Evolutionary conservation across 495 filamentous ascomycete genomes (phyloP).

Genomic region (Penicillium paradoxum): DNA sequence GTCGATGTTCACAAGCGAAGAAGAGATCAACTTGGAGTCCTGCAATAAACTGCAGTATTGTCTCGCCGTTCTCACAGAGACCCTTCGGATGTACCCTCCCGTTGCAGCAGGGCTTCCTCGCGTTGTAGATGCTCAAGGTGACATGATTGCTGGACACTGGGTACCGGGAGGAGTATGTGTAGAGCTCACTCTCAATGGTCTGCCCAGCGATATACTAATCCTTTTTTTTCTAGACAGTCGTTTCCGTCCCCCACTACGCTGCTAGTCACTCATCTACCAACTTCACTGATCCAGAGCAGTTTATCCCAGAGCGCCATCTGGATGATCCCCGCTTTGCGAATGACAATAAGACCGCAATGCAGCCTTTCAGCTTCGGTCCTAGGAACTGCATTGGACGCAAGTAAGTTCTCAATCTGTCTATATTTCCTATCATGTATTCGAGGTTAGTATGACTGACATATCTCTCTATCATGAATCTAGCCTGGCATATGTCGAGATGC

Average conservation of each 20-base stretch:
- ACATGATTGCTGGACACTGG: constrained; percentile 42
- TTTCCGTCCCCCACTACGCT: constrained; percentile 44
- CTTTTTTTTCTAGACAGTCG: constrained; percentile 35
- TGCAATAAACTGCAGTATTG: constrained; percentile 49
- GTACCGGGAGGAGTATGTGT: constrained; percentile 31
- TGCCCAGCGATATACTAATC: background rate
- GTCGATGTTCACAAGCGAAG: constrained; percentile 39
- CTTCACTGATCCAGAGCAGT: constrained; percentile 43
- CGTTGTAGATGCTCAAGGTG: constrained; percentile 36
- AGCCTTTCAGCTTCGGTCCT: constrained; percentile 54
- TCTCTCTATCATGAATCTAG: constrained; percentile 10
- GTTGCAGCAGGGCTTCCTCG: constrained; percentile 43
- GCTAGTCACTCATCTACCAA: constrained; percentile 36
- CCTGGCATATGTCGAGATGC: constrained; percentile 43
- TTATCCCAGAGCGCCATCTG: constrained; percentile 50
- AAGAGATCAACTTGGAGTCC: constrained; percentile 46
- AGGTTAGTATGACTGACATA: background rate
- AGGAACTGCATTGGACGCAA: constrained; percentile 58
- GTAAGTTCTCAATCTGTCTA: constrained; percentile 27
- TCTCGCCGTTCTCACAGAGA: constrained; percentile 53
- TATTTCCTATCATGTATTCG: too few relatives aligned
- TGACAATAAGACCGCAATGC: constrained; percentile 39
- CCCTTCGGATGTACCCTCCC: constrained; percentile 54
- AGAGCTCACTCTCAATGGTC: background rate
- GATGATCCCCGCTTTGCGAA: constrained; percentile 29